Conservation (phyloP, 148 eudicot genomes). For the Vaccinium corymbosum region DNA sequence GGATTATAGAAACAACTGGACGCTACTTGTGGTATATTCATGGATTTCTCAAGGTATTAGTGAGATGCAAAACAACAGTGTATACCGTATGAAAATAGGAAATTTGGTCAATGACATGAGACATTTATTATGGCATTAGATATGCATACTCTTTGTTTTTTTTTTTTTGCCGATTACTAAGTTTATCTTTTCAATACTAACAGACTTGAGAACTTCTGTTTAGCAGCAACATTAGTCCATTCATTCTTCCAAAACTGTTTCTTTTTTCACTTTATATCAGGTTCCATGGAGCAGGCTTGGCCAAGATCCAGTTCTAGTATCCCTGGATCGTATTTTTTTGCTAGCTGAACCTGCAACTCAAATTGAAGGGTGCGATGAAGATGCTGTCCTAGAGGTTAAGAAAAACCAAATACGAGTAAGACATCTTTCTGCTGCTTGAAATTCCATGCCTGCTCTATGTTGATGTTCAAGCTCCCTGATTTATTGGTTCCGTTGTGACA, state of each 20-base stretch:
- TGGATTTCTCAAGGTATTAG: background rate
- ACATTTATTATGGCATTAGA: background rate
- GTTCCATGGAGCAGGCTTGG: conserved; percentile 99
- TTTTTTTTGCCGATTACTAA: background rate
- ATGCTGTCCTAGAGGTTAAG: conserved; percentile 80
- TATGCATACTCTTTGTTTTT: background rate
- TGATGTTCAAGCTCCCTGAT: background rate
- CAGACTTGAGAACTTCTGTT: background rate
- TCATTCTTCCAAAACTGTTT: background rate
- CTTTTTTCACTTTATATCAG: conserved; percentile 31
- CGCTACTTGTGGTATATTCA: conserved; percentile 2
- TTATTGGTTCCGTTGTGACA: conserved; percentile 24
- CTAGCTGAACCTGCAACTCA: conserved; percentile 91
- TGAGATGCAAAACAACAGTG: background rate
- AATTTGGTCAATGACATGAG: background rate
- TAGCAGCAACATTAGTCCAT: background rate
- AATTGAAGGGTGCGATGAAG: conserved; percentile 88
- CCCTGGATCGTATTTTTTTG: conserved; percentile 74
- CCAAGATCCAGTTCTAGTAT: conserved; percentile 94
- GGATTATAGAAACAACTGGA: background rate
- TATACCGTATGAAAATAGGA: background rate
- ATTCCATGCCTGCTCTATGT: background rate
- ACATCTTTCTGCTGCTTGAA: background rate
- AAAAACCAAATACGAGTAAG: conserved; percentile 77
- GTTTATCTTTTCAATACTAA: background rate